Base-by-base conservation (phyloP, 371 early-diverging fungal genomes). In the Fennellomyces sp. region DNA sequence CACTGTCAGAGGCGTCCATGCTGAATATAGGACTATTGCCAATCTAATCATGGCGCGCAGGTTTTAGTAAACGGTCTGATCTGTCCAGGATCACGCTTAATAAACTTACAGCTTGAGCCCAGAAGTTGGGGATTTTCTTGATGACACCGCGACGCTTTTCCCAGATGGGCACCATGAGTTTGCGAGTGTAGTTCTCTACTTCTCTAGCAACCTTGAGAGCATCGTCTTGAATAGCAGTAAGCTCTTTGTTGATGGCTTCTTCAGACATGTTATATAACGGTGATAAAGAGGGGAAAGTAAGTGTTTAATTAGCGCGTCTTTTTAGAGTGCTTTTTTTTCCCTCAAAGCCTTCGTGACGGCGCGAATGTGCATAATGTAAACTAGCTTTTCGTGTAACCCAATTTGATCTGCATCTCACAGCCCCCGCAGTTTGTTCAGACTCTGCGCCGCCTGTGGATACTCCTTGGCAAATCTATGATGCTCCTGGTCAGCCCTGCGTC, bases 51-150 rank as follows among this genome's bases (percentile, higher is more conserved):
- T n/a, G n/a, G n/a, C n/a, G n/a, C n/a, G n/a, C n/a, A n/a, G n/a
- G n/a, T n/a, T n/a, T n/a, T n/a, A n/a, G n/a, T n/a, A n/a, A n/a
- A n/a, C n/a, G n/a, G n/a, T n/a, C n/a, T n/a, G n/a, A n/a, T n/a
- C n/a, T n/a, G n/a, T n/a, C n/a, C n/a, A n/a, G n/a, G n/a, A n/a
- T n/a, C n/a, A n/a, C n/a, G n/a, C n/a, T 39, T 3, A 19, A 39
- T 2, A 1, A 55, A 45, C 60, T 62, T 69, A 82, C 80, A 29
- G 73, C 80, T 35, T 66, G 66, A 31, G 68, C 35, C 85, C 85
- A 86, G 67, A 86, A 86, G 52, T 71, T 66, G 56, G 84, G 82
- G 59, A 86, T 80, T 59, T 78, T 63, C 64, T 83, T 80, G 31
- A 81, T 71, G 60, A 83, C 60, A 35, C 73, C 83, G 52, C 83